Conservation (phyloP, 352 stramenopile species). For the Pythium rhizo-oryzae region DNA sequence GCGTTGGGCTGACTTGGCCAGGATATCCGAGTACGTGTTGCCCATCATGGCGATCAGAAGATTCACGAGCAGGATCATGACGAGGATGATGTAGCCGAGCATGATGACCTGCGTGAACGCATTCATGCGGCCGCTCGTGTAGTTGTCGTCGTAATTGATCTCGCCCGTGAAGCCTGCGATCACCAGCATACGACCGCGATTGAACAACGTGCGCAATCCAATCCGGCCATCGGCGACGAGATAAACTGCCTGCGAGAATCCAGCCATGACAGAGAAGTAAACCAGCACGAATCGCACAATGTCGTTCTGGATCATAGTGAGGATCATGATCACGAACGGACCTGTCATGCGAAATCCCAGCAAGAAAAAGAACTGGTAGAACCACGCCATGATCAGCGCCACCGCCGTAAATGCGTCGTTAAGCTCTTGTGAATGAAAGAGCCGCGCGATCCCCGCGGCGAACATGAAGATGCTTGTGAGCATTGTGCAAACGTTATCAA, state of each 20-base stretch:
- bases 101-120: slow-evolving; percentile 53
- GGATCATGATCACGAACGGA: slow-evolving; percentile 72
- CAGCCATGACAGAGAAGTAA: slow-evolving; percentile 54
- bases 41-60: slow-evolving; percentile 76
- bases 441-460: slow-evolving; percentile 30
- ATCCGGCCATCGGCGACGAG: slow-evolving; percentile 50
- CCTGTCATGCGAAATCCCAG: slow-evolving; percentile 61
- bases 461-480: slow-evolving; percentile 43
- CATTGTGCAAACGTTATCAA: slow-evolving; percentile 64
- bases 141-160: slow-evolving; percentile 67
- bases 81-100: slow-evolving; percentile 61
- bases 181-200: slow-evolving; percentile 52
- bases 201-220: slow-evolving; percentile 33
- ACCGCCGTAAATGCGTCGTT: slow-evolving; percentile 50
- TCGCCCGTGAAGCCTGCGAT: slow-evolving; percentile 63
- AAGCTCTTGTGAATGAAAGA: slow-evolving; percentile 26
- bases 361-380: slow-evolving; percentile 74
- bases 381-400: slow-evolving; percentile 57
- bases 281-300: slow-evolving; percentile 62
- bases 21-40: slow-evolving; percentile 63
- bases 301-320: slow-evolving; percentile 63
- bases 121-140: slow-evolving; percentile 47
- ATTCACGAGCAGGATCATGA: slow-evolving; percentile 70
- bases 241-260: slow-evolving; percentile 61
- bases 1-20: slow-evolving; percentile 60